Evolutionary conservation across 495 filamentous ascomycete genomes (phyloP).

Genomic region (Penicillium pulvis): DNA sequence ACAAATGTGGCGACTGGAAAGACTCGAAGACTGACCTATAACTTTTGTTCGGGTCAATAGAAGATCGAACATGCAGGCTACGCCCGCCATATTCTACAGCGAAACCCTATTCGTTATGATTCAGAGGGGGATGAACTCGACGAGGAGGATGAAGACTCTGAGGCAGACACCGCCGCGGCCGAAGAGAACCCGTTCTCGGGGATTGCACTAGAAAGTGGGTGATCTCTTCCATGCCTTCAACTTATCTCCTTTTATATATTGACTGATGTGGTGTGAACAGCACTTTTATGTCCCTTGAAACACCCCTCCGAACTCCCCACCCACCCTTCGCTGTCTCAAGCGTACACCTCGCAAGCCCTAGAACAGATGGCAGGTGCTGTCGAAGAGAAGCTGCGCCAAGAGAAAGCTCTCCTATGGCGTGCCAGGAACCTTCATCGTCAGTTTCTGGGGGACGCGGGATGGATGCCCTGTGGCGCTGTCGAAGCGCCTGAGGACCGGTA

Average conservation of each 20-base stretch:
- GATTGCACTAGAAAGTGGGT: slow-evolving; percentile 79
- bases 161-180: slow-evolving; percentile 66
- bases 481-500: slow-evolving; percentile 40
- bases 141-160: slow-evolving; percentile 74
- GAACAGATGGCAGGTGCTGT: slow-evolving; percentile 72
- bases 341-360: slow-evolving; percentile 82
- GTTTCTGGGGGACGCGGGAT: slow-evolving; percentile 77
- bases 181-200: slow-evolving; percentile 84
- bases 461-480: slow-evolving; percentile 67
- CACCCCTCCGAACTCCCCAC: slow-evolving; percentile 79
- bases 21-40: slow-evolving; percentile 14
- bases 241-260: slow-evolving; percentile 5
- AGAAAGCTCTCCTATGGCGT: slow-evolving; percentile 71
- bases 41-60: slow-evolving; percentile 42
- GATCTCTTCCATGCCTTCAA: not conserved
- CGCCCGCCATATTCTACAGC: slow-evolving; percentile 77
- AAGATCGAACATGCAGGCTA: slow-evolving; percentile 83
- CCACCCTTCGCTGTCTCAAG: slow-evolving; percentile 80
- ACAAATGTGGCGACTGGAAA: slow-evolving; percentile 13
- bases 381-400: slow-evolving; percentile 72
- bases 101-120: slow-evolving; percentile 73
- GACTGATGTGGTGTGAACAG: slow-evolving; percentile 45
- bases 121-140: slow-evolving; percentile 84
- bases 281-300: slow-evolving; percentile 83
- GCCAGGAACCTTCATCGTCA: slow-evolving; percentile 76